Percentiles rank a stretch among this genome's conserved stretches.
Conservation (phyloP, 2,329 filamentous ascomycete genomes). For the Colletotrichum navitas region DNA sequence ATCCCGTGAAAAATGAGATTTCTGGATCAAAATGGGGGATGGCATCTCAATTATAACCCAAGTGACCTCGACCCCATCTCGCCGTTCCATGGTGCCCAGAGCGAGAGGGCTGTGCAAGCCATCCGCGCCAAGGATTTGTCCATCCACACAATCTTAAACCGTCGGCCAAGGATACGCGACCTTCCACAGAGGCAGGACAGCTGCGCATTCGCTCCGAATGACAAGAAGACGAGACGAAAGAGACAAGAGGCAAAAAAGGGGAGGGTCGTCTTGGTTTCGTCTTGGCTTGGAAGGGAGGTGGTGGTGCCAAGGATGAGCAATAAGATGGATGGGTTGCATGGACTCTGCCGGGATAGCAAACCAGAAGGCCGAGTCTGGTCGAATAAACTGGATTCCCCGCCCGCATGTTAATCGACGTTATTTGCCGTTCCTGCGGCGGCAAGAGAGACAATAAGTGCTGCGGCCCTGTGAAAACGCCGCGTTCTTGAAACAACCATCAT, state of each 20-base stretch:
- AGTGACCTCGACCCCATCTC: slow-evolving; percentile 11
- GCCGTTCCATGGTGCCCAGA: slow-evolving; percentile 1
- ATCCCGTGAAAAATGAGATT: not conserved
- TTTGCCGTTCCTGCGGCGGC: not conserved
- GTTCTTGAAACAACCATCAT: slow-evolving; percentile 8
- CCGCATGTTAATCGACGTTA: slow-evolving; percentile 4
- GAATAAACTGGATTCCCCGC: not conserved
- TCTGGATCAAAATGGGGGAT: not conserved
- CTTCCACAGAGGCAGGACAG: not conserved
- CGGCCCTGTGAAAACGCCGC: not conserved
- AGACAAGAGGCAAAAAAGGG: not conserved
- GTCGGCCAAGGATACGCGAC: slow-evolving; percentile 1
- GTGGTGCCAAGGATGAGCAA: not conserved
- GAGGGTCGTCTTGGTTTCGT: slow-evolving; percentile 1
- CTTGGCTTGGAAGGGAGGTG: slow-evolving; percentile 13
- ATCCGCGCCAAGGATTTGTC: slow-evolving; percentile 15
- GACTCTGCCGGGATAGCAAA: slow-evolving; percentile 6
- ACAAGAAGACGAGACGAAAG: not conserved
- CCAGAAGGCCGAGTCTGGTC: slow-evolving; percentile 17
- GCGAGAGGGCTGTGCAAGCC: slow-evolving; percentile 25
- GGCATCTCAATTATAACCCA: slow-evolving; percentile 24
- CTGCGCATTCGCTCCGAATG: not conserved
- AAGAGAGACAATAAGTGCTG: not conserved
- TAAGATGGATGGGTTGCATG: not conserved
- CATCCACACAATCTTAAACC: slow-evolving; percentile 26